These are phyloP conservation scores for Exophiala aquamarina DNA, from an alignment of 2,329 filamentous ascomycete species.

Conservation along the genomic window DNA sequence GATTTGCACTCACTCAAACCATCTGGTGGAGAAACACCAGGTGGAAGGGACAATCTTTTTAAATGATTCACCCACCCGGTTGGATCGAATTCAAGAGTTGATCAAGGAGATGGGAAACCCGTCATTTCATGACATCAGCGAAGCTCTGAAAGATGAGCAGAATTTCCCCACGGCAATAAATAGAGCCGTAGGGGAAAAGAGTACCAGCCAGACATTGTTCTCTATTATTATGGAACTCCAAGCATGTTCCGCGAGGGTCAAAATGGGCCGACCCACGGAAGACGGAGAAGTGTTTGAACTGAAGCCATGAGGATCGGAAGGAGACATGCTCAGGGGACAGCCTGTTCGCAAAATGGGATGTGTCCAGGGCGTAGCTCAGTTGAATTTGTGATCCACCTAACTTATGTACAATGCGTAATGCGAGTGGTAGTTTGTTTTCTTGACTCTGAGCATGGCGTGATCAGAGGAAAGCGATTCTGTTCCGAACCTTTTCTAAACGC, in stretches of 20 bases:
- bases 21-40: constrained; percentile 36
- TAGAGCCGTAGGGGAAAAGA: constrained; percentile 31
- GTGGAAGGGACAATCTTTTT: constrained; percentile 19
- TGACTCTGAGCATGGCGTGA: background rate
- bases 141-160: constrained; percentile 36
- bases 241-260: constrained; percentile 32
- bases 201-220: constrained; percentile 36
- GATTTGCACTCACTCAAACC: constrained; percentile 47
- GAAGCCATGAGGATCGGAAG: constrained; percentile 22
- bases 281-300: constrained; percentile 32
- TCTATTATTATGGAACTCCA: constrained; percentile 42
- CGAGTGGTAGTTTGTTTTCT: background rate
- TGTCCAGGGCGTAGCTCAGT: background rate
- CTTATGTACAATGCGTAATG: constrained; percentile 22
- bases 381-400: constrained; percentile 13
- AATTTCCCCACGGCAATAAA: constrained; percentile 37
- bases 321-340: too few species aligned
- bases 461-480: background rate
- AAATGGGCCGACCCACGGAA: constrained; percentile 35
- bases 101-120: constrained; percentile 22
- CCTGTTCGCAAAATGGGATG: background rate
- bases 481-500: too few species aligned
- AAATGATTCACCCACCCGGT: constrained; percentile 31
- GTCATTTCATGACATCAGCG: constrained; percentile 22
- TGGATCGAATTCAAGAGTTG: constrained; percentile 33